Evolutionary conservation across 148 eudicot genomes (phyloP).

Genomic region (Heliamphora exappendiculata): DNA sequence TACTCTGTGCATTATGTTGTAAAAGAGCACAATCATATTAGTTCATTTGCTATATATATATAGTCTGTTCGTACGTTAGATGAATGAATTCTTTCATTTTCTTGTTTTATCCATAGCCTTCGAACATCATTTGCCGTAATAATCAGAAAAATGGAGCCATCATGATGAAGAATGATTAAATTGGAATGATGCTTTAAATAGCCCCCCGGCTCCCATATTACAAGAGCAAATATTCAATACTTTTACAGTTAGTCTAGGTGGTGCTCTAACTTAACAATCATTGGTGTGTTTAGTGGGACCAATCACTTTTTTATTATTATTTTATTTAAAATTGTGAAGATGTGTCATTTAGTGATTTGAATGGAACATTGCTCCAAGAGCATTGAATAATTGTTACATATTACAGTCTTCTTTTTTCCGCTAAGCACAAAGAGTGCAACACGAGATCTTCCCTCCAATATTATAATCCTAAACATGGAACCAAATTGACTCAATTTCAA

Average conservation of each 20-base stretch:
- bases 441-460: no score
- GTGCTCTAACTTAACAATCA: no score
- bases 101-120: not conserved
- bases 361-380: no score
- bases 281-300: no score
- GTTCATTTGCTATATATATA: not conserved
- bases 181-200: not conserved
- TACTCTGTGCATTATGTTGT: not conserved
- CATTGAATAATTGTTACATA: no score
- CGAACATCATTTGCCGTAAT: not conserved
- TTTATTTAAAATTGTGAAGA: no score
- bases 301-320: no score
- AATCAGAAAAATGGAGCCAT: not conserved
- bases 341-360: no score
- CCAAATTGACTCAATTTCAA: not conserved
- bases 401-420: no score
- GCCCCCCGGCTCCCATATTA: not conserved
- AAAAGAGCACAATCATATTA: not conserved
- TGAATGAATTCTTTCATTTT: not conserved
- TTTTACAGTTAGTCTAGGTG: no score
- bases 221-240: no score
- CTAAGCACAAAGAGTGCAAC: no score
- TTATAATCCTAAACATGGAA: not conserved
- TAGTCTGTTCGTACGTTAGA: not conserved
- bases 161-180: not conserved